Evolutionary conservation across 768 basidiomycete species (phyloP), one percentile per base, ranked within the genome.

Genomic region (Lentinula raphanica): DNA sequence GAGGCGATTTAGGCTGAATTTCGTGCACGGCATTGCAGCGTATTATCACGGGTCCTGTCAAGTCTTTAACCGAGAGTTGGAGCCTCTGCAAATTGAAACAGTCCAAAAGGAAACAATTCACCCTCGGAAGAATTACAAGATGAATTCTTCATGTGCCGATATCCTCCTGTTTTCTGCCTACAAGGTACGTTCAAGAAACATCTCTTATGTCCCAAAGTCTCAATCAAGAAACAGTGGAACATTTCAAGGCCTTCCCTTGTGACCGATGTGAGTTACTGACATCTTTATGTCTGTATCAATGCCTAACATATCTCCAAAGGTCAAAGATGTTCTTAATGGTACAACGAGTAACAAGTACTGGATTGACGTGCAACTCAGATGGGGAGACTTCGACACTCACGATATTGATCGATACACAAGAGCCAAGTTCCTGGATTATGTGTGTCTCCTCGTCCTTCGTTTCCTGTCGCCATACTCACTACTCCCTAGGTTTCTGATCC

Each of bases 31-130:
- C n/a, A n/a, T n/a, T n/a, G n/a, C n/a, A n/a, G n/a, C n/a, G n/a
- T n/a, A n/a, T n/a, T n/a, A n/a, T n/a, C n/a, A n/a, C n/a, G n/a
- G n/a, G n/a, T n/a, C n/a, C n/a, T n/a, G n/a, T n/a, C n/a, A n/a
- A 82, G 96, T 98, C 21, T 97, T 99, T 66, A 97, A 99, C 74
- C 95, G 98, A 73, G 97, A 99, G 68, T 79, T 99, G 32, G 97
- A 99, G 70, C 95, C 97, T 3, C 76, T 99, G 15, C 94, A 98
- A 65, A 99, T 99, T 65, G 97, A 98, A 79, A 98, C 95, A 0
- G 97, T 99, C 0, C 97, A 98, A 72, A 99, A 99, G 74, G 97
- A 99, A 74, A 98, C 97, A 0, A 99, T 99, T 60, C 97, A 97
- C 71, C 96, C 96, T 65, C 91, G 96, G 75, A 98, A 98, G 81